These are phyloP conservation scores for Zarea fungicola DNA, from an alignment of 2,329 filamentous ascomycete genomes.

Conservation along the genomic window DNA sequence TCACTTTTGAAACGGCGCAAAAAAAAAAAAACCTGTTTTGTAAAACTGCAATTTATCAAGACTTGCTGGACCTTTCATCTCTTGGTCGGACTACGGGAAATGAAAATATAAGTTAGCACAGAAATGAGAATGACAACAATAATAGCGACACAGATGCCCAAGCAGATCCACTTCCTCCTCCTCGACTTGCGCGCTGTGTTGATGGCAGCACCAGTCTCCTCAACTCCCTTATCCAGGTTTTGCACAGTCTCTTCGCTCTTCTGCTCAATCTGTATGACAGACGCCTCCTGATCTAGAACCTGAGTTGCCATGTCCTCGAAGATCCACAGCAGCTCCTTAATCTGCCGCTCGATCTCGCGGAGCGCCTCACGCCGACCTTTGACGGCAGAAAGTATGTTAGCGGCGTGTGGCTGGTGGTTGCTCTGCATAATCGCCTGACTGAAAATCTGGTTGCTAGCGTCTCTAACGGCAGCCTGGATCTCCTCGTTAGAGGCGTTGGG, in stretches of 20 bases:
- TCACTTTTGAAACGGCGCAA: no score
- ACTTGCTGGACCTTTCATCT: no score
- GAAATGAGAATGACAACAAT: no score
- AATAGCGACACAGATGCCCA: slow-evolving; percentile 70
- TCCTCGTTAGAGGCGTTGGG: slow-evolving; percentile 76
- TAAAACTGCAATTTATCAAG: no score
- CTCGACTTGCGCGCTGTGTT: slow-evolving; percentile 71
- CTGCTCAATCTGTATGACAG: slow-evolving; percentile 75
- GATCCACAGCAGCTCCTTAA: slow-evolving; percentile 79
- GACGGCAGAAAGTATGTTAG: slow-evolving; percentile 71
- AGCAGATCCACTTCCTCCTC: slow-evolving; percentile 95
- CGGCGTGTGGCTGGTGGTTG: slow-evolving; percentile 75
- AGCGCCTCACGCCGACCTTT: slow-evolving; percentile 80
- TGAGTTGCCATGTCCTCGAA: slow-evolving; percentile 86
- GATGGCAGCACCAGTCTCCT: slow-evolving; percentile 74
- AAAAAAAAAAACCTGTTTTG: no score
- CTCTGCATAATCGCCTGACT: slow-evolving; percentile 78
- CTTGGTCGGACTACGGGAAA: no score
- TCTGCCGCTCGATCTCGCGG: slow-evolving; percentile 84
- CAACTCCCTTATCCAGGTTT: slow-evolving; percentile 79
- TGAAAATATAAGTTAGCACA: no score
- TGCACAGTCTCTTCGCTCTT: slow-evolving; percentile 80
- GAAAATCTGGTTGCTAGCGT: slow-evolving; percentile 71
- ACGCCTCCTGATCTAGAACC: slow-evolving; percentile 78
- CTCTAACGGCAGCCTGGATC: slow-evolving; percentile 70